These are phyloP conservation scores for Scedosporium aurantiacum DNA, from an alignment of 2,329 filamentous ascomycete species.

Conservation along the genomic window DNA sequence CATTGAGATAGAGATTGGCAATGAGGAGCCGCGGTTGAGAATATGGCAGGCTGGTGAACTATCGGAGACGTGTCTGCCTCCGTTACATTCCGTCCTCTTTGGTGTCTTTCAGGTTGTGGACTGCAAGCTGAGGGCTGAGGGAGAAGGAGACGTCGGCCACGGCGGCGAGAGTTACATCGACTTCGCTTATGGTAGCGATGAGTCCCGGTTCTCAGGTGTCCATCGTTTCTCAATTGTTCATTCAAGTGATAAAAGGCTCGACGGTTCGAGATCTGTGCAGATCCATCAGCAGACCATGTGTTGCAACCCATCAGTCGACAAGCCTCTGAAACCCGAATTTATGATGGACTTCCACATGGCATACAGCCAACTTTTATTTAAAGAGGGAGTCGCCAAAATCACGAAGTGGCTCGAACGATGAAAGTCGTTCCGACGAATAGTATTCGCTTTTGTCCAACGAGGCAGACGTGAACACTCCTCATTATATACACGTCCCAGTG, in stretches of 20 bases:
- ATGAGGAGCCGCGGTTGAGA: not conserved
- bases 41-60: conserved; percentile 8
- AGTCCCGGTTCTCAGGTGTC: conserved; percentile 15
- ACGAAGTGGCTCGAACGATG: not conserved
- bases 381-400: conserved; percentile 15
- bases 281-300: conserved; percentile 14
- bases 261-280: not conserved
- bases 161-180: conserved; percentile 17
- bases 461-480: not conserved
- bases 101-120: conserved; percentile 18
- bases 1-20: not conserved
- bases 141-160: not conserved
- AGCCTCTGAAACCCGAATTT: conserved; percentile 7
- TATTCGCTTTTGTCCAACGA: too few species aligned
- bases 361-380: conserved; percentile 17
- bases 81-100: conserved; percentile 14
- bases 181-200: conserved; percentile 18
- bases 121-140: not conserved
- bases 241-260: not conserved
- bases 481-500: too few species aligned
- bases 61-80: conserved; percentile 10
- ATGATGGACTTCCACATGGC: conserved; percentile 15
- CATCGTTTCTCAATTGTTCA: conserved; percentile 19
- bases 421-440: not conserved
- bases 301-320: conserved; percentile 17